Percentiles rank a stretch among this genome's conserved stretches.
Evolutionary conservation across 1,284 basidiomycete genomes (phyloP).

Genomic region (Tilletia walkeri): DNA sequence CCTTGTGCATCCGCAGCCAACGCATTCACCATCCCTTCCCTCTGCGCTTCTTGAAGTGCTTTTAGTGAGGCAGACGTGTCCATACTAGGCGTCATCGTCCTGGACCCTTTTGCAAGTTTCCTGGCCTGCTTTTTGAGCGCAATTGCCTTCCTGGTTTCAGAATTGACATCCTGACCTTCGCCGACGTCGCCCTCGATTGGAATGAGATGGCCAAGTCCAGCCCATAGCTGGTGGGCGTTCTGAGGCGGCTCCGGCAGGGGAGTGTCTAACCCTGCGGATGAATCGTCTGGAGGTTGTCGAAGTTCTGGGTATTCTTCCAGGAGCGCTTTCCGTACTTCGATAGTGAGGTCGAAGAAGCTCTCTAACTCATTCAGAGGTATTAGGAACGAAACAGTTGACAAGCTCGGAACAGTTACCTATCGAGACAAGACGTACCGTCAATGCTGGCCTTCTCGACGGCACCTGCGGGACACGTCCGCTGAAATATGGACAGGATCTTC

Average conservation of each 20-base stretch:
- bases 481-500: slow-evolving; percentile 84
- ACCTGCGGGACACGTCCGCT: slow-evolving; percentile 68
- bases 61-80: background rate
- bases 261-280: slow-evolving; percentile 72
- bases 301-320: slow-evolving; percentile 67
- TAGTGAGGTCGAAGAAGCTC: slow-evolving; percentile 51
- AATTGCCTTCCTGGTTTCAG: slow-evolving; percentile 29
- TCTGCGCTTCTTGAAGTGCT: background rate
- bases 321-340: slow-evolving; percentile 50
- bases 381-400: slow-evolving; percentile 74
- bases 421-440: background rate
- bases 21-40: background rate
- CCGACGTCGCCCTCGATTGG: slow-evolving; percentile 62
- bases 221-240: slow-evolving; percentile 65
- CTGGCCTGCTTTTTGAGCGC: slow-evolving; percentile 40
- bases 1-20: background rate
- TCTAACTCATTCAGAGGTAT: slow-evolving; percentile 69
- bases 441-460: slow-evolving; percentile 73
- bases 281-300: slow-evolving; percentile 67
- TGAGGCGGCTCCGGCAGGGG: slow-evolving; percentile 74
- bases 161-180: slow-evolving; percentile 7
- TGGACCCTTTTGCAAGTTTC: slow-evolving; percentile 30
- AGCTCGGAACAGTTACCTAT: slow-evolving; percentile 59
- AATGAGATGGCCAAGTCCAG: slow-evolving; percentile 68
- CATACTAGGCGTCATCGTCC: background rate